A percentile compares a stretch with the other conserved stretches of the same genome.
Evolutionary conservation across 1,284 basidiomycete species (phyloP).

Genomic region (Naganishia liquefaciens): DNA sequence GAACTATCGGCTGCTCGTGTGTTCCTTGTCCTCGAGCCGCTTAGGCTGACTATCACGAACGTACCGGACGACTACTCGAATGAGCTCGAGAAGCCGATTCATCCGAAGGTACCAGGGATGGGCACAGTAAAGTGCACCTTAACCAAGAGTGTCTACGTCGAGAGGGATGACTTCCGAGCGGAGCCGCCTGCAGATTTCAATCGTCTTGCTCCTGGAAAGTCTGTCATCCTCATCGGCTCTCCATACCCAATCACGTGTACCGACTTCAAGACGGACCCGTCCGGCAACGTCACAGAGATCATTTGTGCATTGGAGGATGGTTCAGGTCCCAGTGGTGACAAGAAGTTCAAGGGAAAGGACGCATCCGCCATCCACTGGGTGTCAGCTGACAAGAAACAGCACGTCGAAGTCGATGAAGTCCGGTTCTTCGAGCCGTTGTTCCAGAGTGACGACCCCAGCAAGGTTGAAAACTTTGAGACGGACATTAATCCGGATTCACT

Average conservation of each 20-base stretch:
- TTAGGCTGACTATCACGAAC: conserved; percentile 90
- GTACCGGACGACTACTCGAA: conserved; percentile 81
- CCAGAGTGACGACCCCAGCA: conserved; percentile 87
- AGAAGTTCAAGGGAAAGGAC: conserved; percentile 62
- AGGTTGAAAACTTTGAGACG: conserved; percentile 70
- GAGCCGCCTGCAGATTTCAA: conserved; percentile 95
- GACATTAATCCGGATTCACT: conserved; percentile 83
- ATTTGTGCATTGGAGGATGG: conserved; percentile 75
- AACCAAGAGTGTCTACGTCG: conserved; percentile 88
- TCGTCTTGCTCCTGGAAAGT: conserved; percentile 94
- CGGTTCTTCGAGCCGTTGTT: conserved; percentile 92
- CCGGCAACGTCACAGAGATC: conserved; percentile 76
- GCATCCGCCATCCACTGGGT: conserved; percentile 98
- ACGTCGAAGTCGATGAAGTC: conserved; percentile 83
- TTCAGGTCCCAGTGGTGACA: conserved; percentile 41
- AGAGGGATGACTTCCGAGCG: conserved; percentile 87
- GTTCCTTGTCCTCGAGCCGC: conserved; percentile 86
- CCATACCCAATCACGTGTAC: conserved; percentile 92
- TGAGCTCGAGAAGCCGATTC: conserved; percentile 85
- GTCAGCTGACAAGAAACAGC: conserved; percentile 72
- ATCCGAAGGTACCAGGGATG: conserved; percentile 89
- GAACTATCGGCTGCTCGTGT: conserved; percentile 86
- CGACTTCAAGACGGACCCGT: conserved; percentile 74
- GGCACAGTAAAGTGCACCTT: conserved; percentile 83
- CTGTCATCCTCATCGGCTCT: conserved; percentile 94